phyloP scores from a whole-genome alignment of 2,329 filamentous ascomycete genomes.

The Helotiales sp. region DNA sequence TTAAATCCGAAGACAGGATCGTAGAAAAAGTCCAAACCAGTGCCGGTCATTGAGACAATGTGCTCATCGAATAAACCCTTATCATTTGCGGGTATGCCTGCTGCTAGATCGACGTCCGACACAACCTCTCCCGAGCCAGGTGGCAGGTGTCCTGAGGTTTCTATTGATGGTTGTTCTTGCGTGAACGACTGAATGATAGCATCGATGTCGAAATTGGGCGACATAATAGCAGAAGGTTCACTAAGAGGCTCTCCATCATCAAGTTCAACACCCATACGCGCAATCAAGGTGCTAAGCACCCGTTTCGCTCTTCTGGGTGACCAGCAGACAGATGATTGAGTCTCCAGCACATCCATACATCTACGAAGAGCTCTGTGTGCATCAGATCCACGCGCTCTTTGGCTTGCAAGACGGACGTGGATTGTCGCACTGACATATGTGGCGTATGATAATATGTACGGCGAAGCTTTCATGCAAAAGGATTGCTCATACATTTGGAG shows the following conservation, averaged over 20 bases:
- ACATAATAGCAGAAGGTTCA: neutral
- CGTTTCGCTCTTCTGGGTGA: conserved; percentile 10
- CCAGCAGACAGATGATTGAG: conserved; percentile 9
- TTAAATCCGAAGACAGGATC: conserved; percentile 17
- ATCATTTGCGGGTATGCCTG: neutral
- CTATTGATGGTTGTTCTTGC: neutral
- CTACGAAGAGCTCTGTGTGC: conserved; percentile 4
- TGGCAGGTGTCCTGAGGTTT: too few relatives aligned
- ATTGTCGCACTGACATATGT: conserved; percentile 42
- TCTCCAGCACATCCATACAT: conserved; percentile 5
- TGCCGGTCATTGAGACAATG: neutral
- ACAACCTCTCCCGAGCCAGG: too few relatives aligned
- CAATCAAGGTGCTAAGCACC: conserved; percentile 5
- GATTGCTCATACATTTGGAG: conserved; percentile 45
- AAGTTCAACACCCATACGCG: conserved; percentile 4
- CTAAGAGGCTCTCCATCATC: neutral
- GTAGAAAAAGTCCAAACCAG: neutral
- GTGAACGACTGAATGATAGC: conserved; percentile 8
- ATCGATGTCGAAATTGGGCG: conserved; percentile 9
- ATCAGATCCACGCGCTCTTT: conserved; percentile 8
- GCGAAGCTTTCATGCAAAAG: conserved; percentile 47
- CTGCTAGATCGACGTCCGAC: neutral
- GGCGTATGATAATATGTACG: conserved; percentile 55
- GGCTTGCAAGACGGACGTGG: conserved; percentile 13
- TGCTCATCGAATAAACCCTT: neutral